Conservation (phyloP, 352 stramenopile species). For the Pythium pectinolyticum region DNA sequence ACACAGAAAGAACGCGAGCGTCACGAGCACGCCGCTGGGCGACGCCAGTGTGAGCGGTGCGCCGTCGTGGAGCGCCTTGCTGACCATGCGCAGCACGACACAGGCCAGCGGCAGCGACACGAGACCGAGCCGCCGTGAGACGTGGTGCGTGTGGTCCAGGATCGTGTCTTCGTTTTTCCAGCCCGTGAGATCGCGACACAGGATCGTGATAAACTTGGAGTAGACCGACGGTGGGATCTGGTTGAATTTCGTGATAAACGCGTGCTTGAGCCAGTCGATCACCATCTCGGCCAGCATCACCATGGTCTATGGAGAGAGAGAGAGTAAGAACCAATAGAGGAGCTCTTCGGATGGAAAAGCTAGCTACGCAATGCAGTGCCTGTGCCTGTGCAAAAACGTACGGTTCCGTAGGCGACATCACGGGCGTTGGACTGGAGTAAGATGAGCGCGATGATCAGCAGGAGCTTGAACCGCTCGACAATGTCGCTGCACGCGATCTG, state of each 20-base stretch:
- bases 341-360: background rate
- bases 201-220: constrained; percentile 93
- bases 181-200: constrained; percentile 94
- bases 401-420: constrained; percentile 75
- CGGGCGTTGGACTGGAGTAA: constrained; percentile 85
- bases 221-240: constrained; percentile 93
- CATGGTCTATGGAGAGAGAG: constrained; percentile 49
- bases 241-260: constrained; percentile 99
- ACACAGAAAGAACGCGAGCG: constrained; percentile 67
- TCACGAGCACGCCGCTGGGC: constrained; percentile 45
- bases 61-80: constrained; percentile 53
- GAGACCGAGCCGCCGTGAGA: constrained; percentile 92
- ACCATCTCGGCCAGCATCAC: constrained; percentile 94
- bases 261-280: constrained; percentile 99
- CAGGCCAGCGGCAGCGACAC: constrained; percentile 94
- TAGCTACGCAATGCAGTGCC: background rate
- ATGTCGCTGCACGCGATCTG: constrained; percentile 98
- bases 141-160: constrained; percentile 93
- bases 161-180: constrained; percentile 91
- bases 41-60: constrained; percentile 40
- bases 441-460: constrained; percentile 95
- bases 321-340: background rate
- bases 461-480: constrained; percentile 97
- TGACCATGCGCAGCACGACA: constrained; percentile 87
- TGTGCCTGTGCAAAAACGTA: constrained; percentile 36